Evolutionary conservation across 768 basidiomycete species (phyloP).

Genomic region (Amylocystis lapponica): DNA sequence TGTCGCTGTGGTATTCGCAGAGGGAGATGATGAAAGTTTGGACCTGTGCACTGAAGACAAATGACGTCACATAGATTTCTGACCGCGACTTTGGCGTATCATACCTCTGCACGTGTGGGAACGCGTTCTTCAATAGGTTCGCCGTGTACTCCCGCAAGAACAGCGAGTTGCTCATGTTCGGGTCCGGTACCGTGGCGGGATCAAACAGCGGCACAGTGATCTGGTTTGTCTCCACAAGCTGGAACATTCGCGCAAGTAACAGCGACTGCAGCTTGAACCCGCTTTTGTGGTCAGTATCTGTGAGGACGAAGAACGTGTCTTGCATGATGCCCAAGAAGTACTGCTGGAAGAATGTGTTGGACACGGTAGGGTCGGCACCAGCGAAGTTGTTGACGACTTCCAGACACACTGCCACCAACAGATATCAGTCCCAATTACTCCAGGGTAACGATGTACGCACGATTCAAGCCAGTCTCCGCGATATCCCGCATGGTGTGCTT

Average conservation of each 20-base stretch:
- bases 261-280: constrained; percentile 95
- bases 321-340: constrained; percentile 92
- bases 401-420: constrained; percentile 58
- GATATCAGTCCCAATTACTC: constrained; percentile 1
- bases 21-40: constrained; percentile 62
- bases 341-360: constrained; percentile 93
- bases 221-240: constrained; percentile 76
- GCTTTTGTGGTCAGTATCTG: constrained; percentile 98
- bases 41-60: constrained; percentile 54
- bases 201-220: constrained; percentile 85
- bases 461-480: constrained; percentile 80
- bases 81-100: constrained; percentile 20
- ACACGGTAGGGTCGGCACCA: constrained; percentile 66
- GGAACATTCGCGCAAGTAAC: constrained; percentile 90
- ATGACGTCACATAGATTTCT: constrained; percentile 3
- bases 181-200: constrained; percentile 61
- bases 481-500: constrained; percentile 99
- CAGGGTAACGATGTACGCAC: constrained; percentile 35
- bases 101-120: constrained; percentile 87
- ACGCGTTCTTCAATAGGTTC: constrained; percentile 80
- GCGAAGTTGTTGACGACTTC: constrained; percentile 97
- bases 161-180: constrained; percentile 66
- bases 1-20: constrained; percentile 69
- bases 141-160: constrained; percentile 86
- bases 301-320: constrained; percentile 95